Evolutionary conservation across 176 grass and related monocot species (phyloP), one percentile per base, ranked within the genome.

Genomic region (Alopecurus myosuroides): DNA sequence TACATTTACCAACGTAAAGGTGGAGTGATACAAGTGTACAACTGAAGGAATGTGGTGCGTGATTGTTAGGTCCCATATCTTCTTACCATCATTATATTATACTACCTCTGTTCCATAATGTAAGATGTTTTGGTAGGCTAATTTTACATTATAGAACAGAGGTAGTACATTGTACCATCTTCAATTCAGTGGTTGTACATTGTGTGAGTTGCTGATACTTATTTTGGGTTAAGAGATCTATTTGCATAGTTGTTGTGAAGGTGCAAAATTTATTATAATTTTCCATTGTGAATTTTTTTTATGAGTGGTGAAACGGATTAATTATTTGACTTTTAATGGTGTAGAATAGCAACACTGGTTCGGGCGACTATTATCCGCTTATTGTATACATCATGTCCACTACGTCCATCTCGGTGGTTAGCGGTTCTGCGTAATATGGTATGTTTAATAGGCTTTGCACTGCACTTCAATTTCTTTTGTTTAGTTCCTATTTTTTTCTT

Each of bases 351-450:
- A 52, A 89, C 85, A 86, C 74, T 95, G 87, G 91, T 98, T 90
- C 93, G 93, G 83, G 42, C 96, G 65, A 98, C 96, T 83, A 98
- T 98, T 87, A 90, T 88, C 82, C 91, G 84, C 44, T 93, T 95
- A 87, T 81, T 98, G 77, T 93, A 95, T 82, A 88, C 91, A 85
- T 98, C 93, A 61, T 95, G 93, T 80, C 89, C 91, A 40, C 83
- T 86, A 61, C 88, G 65, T 78, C 93, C 96, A 89, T 98, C 93
- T 65, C 91, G 91, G 58, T 98, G 96, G 96, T 83, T 98, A 61
- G 78, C 86, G 79, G 86, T 95, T 82, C 84, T 98, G 60, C 88
- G 37, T 39, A 94, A 92, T 58, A 92, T 95, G 91, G 96, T 98
- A 90, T 64, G 84, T 55, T 45, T 30, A 60, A 62, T 55, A 48